Conservation (phyloP, 768 basidiomycete genomes). For the Rhizopogon salebrosus region DNA sequence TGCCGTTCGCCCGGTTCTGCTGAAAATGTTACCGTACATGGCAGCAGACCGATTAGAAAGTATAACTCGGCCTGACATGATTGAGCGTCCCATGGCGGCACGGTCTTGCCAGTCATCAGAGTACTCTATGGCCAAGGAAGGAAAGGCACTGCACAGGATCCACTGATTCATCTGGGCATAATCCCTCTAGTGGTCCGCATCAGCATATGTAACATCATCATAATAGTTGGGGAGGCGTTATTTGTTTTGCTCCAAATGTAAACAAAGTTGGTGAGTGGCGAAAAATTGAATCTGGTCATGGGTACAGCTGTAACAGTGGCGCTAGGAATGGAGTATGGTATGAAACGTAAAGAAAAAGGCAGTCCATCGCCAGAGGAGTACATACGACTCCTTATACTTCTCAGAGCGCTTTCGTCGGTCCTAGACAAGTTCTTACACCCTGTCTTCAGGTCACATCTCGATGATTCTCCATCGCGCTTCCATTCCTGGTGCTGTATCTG, state of each 20-base stretch:
- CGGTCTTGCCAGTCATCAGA: slow-evolving; percentile 82
- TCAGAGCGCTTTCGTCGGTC: not conserved
- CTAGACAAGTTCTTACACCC: slow-evolving; percentile 6
- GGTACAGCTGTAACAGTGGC: too few relatives aligned
- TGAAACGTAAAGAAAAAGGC: too few relatives aligned
- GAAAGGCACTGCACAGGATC: slow-evolving; percentile 76
- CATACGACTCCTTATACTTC: too few relatives aligned
- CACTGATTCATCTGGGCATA: slow-evolving; percentile 90
- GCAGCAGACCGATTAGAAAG: slow-evolving; percentile 84
- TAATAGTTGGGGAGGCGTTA: slow-evolving; percentile 72
- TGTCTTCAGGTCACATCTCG: slow-evolving; percentile 47
- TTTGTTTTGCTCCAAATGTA: too few relatives aligned
- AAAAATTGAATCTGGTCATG: too few relatives aligned
- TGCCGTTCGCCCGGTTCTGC: slow-evolving; percentile 71
- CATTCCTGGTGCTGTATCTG: slow-evolving; percentile 51
- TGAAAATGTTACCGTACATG: slow-evolving; percentile 64
- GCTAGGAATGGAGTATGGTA: slow-evolving; percentile 77
- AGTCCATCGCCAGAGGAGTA: too few relatives aligned
- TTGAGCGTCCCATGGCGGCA: slow-evolving; percentile 57
- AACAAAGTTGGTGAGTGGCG: too few relatives aligned
- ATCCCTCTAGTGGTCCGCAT: slow-evolving; percentile 82
- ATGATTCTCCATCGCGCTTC: slow-evolving; percentile 50
- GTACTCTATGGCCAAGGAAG: slow-evolving; percentile 77
- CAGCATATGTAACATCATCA: slow-evolving; percentile 74
- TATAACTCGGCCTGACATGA: slow-evolving; percentile 84